phyloP scores from a whole-genome alignment of 768 basidiomycete genomes.

The Boletus sp. region DNA sequence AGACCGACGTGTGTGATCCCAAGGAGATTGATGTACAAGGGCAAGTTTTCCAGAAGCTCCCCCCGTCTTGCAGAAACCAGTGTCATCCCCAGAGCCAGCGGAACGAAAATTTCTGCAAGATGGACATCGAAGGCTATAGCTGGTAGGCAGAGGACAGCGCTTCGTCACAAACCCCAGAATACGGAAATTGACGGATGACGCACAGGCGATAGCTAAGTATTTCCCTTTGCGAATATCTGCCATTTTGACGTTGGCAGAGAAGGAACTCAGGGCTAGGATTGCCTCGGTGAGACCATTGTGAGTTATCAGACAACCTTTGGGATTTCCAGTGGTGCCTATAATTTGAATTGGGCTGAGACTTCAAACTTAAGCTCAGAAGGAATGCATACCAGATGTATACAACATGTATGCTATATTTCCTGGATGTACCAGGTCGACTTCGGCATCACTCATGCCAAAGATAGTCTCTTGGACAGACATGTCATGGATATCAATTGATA shows the following conservation, averaged over 20 bases:
- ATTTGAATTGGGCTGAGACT: conserved; percentile 10
- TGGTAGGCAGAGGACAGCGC: conserved; percentile 12
- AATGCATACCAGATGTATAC: conserved; percentile 46
- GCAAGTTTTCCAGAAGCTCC: conserved; percentile 41
- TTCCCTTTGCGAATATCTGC: conserved; percentile 27
- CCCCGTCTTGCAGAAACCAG: conserved; percentile 41
- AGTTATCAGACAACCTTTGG: conserved; percentile 48
- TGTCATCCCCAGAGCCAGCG: conserved; percentile 44
- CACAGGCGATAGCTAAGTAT: conserved; percentile 46
- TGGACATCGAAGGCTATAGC: conserved; percentile 56
- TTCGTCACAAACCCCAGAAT: not conserved
- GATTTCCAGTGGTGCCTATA: conserved; percentile 48
- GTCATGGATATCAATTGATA: conserved; percentile 21
- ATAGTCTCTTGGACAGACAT: conserved; percentile 28
- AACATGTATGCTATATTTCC: conserved; percentile 43
- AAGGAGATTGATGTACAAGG: conserved; percentile 39
- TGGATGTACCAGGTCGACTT: conserved; percentile 30
- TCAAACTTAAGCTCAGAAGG: not conserved
- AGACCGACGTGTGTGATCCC: conserved; percentile 50
- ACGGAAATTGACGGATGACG: conserved; percentile 10
- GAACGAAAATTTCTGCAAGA: conserved; percentile 42
- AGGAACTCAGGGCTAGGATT: conserved; percentile 27
- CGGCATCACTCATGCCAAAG: conserved; percentile 24
- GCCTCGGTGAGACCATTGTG: conserved; percentile 35
- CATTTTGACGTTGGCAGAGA: conserved; percentile 23